Evolutionary conservation across 2,329 filamentous ascomycete genomes (phyloP), one percentile per base, ranked within the genome.

Genomic region (Byssothecium circinans): DNA sequence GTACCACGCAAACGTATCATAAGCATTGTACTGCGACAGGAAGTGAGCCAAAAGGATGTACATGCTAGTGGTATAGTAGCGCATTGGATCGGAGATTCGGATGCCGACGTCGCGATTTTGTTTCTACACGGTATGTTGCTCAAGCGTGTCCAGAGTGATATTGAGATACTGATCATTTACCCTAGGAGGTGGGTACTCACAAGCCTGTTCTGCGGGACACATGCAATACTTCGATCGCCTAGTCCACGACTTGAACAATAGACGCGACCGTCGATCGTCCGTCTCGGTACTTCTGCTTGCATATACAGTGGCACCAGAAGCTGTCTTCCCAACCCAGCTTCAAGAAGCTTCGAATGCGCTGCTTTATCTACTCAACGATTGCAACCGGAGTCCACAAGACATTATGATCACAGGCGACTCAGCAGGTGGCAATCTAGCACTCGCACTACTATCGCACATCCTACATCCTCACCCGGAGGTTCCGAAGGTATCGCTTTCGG

Each of bases 381-480:
- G 11, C 14, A 14, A 30, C 8, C 43, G 43, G 10, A 18, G 17
- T 11, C 35, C 43, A 6, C 10, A 23, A 1, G 25, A 25, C n/a
- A 50, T 53, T 29, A 36, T 53, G 8, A 19, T 53, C 23, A 33
- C 17, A 12, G 50, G 50, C 20, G 50, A 53, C 27, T 53, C 50
- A 8, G 50, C 48, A 14, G 50, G 50, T 17, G 50, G 50, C 3
- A 32, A 39, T 30, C 25, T 53, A 4, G 25, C 39, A n/a, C 19
- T 50, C 1, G 27, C 38, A 10, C 19, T 53, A 1, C 19, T 53
- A 3, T 27, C 38, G 1, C 50, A 51, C 19, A 19, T 53, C 8
- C 25, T 45, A 8, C 50, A 45, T 19, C 50, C 50, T 2, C 47
- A 35, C 20, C 36, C 36, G 2, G 33, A 17, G 8, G 34, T 50